phyloP scores from a whole-genome alignment of 805 yeast genomes.

The Lachancea meyersii region DNA sequence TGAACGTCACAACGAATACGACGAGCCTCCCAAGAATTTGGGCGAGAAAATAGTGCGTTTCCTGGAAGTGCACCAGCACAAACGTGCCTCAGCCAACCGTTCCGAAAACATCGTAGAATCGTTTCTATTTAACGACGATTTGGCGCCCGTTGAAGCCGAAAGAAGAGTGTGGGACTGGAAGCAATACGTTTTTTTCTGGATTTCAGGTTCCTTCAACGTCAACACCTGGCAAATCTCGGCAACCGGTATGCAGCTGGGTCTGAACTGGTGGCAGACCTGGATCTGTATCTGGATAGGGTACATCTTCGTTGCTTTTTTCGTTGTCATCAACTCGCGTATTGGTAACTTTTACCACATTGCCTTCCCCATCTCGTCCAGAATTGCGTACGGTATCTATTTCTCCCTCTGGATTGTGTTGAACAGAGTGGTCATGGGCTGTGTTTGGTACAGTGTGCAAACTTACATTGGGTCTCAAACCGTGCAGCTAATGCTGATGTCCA shows the following conservation, averaged over 20 bases:
- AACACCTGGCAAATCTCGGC: slow-evolving; percentile 92
- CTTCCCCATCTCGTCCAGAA: slow-evolving; percentile 77
- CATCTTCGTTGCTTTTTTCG: slow-evolving; percentile 59
- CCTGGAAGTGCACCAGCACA: slow-evolving; percentile 12
- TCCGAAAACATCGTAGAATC: slow-evolving; percentile 14
- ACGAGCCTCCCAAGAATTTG: slow-evolving; percentile 8
- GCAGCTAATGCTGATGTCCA: slow-evolving; percentile 66
- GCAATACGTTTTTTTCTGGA: slow-evolving; percentile 77
- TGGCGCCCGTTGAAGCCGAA: slow-evolving; percentile 67
- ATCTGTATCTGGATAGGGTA: slow-evolving; percentile 85
- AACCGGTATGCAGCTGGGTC: slow-evolving; percentile 71
- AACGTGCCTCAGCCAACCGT: slow-evolving; percentile 9
- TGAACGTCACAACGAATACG: slow-evolving; percentile 4
- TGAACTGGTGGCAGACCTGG: slow-evolving; percentile 93
- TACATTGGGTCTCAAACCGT: slow-evolving; percentile 86
- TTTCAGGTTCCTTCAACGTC: slow-evolving; percentile 84
- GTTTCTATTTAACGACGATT: slow-evolving; percentile 70
- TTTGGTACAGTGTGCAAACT: slow-evolving; percentile 86
- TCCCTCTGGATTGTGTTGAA: slow-evolving; percentile 84
- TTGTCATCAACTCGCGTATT: slow-evolving; percentile 63
- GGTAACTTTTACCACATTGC: slow-evolving; percentile 80
- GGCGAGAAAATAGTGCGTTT: slow-evolving; percentile 6
- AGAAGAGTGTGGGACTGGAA: slow-evolving; percentile 82
- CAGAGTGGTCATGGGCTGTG: slow-evolving; percentile 80
- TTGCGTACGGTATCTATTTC: slow-evolving; percentile 84